phyloP scores from a whole-genome alignment of 2,329 filamentous ascomycete species.

The Ophiostoma tasmaniense region DNA sequence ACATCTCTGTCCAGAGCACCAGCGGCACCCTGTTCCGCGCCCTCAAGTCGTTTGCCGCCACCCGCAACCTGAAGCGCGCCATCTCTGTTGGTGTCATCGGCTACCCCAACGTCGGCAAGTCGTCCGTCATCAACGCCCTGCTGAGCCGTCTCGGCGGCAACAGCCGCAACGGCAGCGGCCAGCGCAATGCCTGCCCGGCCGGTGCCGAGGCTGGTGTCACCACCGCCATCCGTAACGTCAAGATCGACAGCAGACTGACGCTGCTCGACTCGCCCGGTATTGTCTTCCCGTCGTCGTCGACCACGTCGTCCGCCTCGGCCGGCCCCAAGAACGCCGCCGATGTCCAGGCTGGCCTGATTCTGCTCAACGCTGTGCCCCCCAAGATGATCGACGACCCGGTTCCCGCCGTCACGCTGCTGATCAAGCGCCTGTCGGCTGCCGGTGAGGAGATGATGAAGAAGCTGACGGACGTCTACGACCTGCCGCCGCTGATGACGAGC shows the following conservation, averaged over 20 bases:
- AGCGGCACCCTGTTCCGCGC: constrained; percentile 79
- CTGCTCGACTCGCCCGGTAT: constrained; percentile 91
- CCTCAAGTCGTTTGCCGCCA: constrained; percentile 78
- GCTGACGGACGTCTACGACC: constrained; percentile 73
- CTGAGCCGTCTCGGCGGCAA: constrained; percentile 65
- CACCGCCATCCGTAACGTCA: constrained; percentile 78
- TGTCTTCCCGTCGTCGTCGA: constrained; percentile 68
- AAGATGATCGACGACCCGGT: constrained; percentile 91
- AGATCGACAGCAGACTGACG: constrained; percentile 89
- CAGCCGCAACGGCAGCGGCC: constrained; percentile 44
- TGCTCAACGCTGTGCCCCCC: constrained; percentile 85
- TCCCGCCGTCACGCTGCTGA: constrained; percentile 75
- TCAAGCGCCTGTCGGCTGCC: constrained; percentile 68
- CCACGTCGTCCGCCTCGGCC: constrained; percentile 24
- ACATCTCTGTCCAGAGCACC: constrained; percentile 78
- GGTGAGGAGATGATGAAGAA: constrained; percentile 44
- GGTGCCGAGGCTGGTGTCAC: constrained; percentile 91
- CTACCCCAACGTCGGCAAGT: constrained; percentile 94
- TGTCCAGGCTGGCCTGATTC: constrained; percentile 74
- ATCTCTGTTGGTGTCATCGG: constrained; percentile 90
- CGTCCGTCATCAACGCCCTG: constrained; percentile 90
- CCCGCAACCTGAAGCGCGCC: constrained; percentile 76
- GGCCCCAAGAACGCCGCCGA: constrained; percentile 55
- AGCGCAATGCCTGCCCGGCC: constrained; percentile 65
- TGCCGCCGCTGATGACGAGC: constrained; percentile 65